Evolutionary conservation across 768 basidiomycete genomes (phyloP), one percentile per base, ranked within the genome.

Genomic region (Pleurotus giganteus): DNA sequence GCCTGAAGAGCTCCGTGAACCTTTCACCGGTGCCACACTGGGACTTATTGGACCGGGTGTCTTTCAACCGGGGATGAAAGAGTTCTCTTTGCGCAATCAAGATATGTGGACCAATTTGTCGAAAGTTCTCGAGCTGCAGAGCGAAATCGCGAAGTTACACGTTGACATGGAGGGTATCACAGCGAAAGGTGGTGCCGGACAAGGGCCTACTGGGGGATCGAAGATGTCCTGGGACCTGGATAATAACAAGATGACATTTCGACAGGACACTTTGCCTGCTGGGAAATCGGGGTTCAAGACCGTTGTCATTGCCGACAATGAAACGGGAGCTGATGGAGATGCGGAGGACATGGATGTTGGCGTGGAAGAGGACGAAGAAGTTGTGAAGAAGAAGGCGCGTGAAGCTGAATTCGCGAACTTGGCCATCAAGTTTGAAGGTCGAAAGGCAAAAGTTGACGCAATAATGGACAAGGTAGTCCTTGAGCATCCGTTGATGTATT

Each of bases 141-240:
- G 79, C 53, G 82, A 88, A 58, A 82, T 91, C 29, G 84, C 89
- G 4, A 74, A 71, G 58, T 82, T 88, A 79, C 89, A 91, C 63
- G 69, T 84, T 8, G 82, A 85, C 23, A 88, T 91, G 86, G 89
- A 91, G 65, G 79, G 79, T 36, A 76, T 86, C 43, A 82, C 84
- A 1, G 59, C 69, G 55, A 68, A 70, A 51, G 60, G 65, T 56
- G 56, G 60, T 34, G 68, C 73, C 56, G 53, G 66, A 12, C 75
- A 76, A 55, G 68, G 71, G 7, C 46, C n/a, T 43, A 54, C 6
- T 41, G 66, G 34, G 23, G 34, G 49, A 9, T 7, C 49, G 15
- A 51, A 51, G 49, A 51, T 37, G 49, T 36, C 49, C 11, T 51
- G 49, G 49, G 49, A 51, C 9, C 37, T 51, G 57, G 42, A 27